Base-by-base conservation (phyloP, 805 yeast species). In the Nakazawaea wyomingensis region DNA sequence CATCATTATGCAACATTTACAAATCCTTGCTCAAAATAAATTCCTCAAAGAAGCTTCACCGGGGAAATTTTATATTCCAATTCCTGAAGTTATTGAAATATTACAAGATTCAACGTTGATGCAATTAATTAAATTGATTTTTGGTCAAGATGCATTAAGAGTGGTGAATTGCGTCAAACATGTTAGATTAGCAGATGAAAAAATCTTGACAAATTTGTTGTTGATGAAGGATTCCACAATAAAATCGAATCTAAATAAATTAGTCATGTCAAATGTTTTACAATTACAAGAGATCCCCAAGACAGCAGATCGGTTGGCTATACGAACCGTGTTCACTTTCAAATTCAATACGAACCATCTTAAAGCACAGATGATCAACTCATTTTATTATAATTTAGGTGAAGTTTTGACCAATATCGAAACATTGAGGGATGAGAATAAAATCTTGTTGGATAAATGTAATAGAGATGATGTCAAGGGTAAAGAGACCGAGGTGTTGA, bases 271-370 rank as follows among this genome's bases (percentile, higher is more conserved):
- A 50, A 88, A 90, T 48, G 74, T 85, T 16, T 66, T 90, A 16
- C 96, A 91, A 57, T 73, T 90, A 29, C 98, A 91, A 62, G 99
- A 93, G 64, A 84, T 93, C 22, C 97, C 98, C 10, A 77, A 91
- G 54, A 83, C 96, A 7, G 82, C 80, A 19, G 98, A 93, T 59
- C 74, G 98, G 51, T 90, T 95, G 2, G 96, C 97, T 0, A 80
- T 86, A 32, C 79, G 96, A 51, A 83, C 97, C 1, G 83, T 85
- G 22, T 93, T 78, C 57, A 71, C 90, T 27, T 93, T 88, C 71
- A 74, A 88, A 54, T 83, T 79, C 51, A 79, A 78, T 45, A 64
- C 63, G 32, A 46, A 46, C 4, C 53, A 59, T 16, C 60, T 71
- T 8, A 61, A 62, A 42, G 55, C 56, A 10, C 57, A 62, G 45